Evolutionary conservation across 2,329 filamentous ascomycete genomes (phyloP).

Genomic region (Fusarium setosum): DNA sequence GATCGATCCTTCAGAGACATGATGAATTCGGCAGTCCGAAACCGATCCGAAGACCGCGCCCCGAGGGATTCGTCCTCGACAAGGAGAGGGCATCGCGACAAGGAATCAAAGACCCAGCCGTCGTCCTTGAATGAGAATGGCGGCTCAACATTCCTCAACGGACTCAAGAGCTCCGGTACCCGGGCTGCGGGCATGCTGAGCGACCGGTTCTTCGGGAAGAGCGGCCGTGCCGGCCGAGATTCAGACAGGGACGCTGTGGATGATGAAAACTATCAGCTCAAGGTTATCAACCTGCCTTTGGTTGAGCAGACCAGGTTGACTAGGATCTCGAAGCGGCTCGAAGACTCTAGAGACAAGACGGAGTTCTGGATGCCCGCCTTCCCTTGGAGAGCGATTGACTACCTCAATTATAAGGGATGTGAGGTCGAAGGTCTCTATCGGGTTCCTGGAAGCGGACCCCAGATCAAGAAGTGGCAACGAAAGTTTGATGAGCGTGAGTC

Average conservation of each 20-base stretch:
- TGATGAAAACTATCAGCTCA: conserved; percentile 85
- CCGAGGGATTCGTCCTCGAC: conserved; percentile 56
- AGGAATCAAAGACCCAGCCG: conserved; percentile 61
- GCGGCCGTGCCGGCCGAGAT: conserved; percentile 76
- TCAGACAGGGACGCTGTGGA: conserved; percentile 76
- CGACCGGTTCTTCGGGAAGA: conserved; percentile 85
- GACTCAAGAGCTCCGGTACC: conserved; percentile 41
- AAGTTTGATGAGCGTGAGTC: conserved; percentile 84
- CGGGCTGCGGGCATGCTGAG: conserved; percentile 77
- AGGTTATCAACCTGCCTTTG: conserved; percentile 86
- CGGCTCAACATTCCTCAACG: conserved; percentile 48
- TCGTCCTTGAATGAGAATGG: conserved; percentile 70
- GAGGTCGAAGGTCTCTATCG: conserved; percentile 95
- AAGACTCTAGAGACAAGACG: conserved; percentile 92
- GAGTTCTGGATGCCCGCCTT: conserved; percentile 99
- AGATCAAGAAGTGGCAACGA: conserved; percentile 93
- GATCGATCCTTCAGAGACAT: conserved; percentile 77
- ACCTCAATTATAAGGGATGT: conserved; percentile 92
- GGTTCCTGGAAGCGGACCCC: conserved; percentile 88
- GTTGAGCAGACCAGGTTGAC: conserved; percentile 92
- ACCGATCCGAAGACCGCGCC: conserved; percentile 78
- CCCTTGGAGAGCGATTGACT: conserved; percentile 95
- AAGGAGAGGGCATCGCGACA: conserved; percentile 59
- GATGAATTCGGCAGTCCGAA: conserved; percentile 73
- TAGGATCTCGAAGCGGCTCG: conserved; percentile 88